Conservation (phyloP, 2,329 filamentous ascomycete species). For the Epichloe bromicola region DNA sequence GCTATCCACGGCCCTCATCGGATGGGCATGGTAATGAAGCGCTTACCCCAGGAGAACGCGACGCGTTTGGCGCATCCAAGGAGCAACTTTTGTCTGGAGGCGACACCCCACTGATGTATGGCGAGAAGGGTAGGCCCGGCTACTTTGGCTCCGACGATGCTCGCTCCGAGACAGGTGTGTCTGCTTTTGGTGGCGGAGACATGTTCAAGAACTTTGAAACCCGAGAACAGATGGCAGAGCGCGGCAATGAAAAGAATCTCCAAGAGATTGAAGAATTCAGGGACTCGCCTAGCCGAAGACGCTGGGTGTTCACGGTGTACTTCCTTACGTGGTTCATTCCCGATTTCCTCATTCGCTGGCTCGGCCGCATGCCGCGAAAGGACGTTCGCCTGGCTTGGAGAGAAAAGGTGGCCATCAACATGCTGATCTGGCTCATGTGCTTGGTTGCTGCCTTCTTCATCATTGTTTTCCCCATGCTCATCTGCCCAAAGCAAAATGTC, state of each 20-base stretch:
- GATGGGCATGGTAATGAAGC: slow-evolving; percentile 53
- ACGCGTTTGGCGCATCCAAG: slow-evolving; percentile 49
- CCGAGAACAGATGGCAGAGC: slow-evolving; percentile 85
- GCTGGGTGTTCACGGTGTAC: slow-evolving; percentile 81
- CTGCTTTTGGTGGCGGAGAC: slow-evolving; percentile 82
- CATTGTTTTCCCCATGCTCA: slow-evolving; percentile 69
- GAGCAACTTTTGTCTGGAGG: slow-evolving; percentile 42
- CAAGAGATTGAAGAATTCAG: slow-evolving; percentile 79
- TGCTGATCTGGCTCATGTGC: slow-evolving; percentile 89
- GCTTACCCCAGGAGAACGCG: slow-evolving; percentile 43
- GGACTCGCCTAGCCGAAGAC: slow-evolving; percentile 67
- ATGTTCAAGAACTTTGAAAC: slow-evolving; percentile 98
- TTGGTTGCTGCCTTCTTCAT: slow-evolving; percentile 74
- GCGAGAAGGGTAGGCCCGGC: slow-evolving; percentile 62
- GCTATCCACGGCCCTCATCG: slow-evolving; percentile 32
- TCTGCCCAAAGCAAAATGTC: slow-evolving; percentile 86
- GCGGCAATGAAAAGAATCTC: slow-evolving; percentile 80
- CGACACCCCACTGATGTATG: slow-evolving; percentile 46
- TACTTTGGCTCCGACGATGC: slow-evolving; percentile 80
- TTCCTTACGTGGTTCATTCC: slow-evolving; percentile 77
- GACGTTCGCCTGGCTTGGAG: slow-evolving; percentile 90
- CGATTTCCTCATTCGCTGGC: slow-evolving; percentile 61
- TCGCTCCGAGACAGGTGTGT: slow-evolving; percentile 82
- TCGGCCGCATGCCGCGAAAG: slow-evolving; percentile 82
- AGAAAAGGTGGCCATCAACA: slow-evolving; percentile 95